phyloP scores from a whole-genome alignment of 306 rosid species.

The barrel medic (Medicago truncatula) region MtrunA17r5.0-ANR NC_053042.1:20707501-20708000 shows the following conservation, averaged over 20 bases:
- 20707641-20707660: conserved; percentile 74
- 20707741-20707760: conserved; percentile 55
- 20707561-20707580: conserved; percentile 71
- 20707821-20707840: conserved; percentile 72
- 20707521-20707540: conserved; percentile 55
- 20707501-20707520: conserved; percentile 55
- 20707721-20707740: conserved; percentile 66
- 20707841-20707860: conserved; percentile 61
- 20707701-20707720: conserved; percentile 75
- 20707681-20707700: conserved; percentile 85
- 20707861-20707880: conserved; percentile 75
- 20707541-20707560: conserved; percentile 58
- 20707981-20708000: conserved; percentile 77
- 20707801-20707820: conserved; percentile 74
- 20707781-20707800: conserved; percentile 57
- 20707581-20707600: conserved; percentile 60
- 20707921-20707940: conserved; percentile 64
- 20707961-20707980: conserved; percentile 81
- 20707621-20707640: conserved; percentile 76
- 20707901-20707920: conserved; percentile 63
- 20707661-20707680: conserved; percentile 49
- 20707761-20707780: conserved; percentile 56
- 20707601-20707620: conserved; percentile 74
- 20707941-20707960: conserved; percentile 76
- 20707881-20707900: conserved; percentile 76